These are phyloP conservation scores for Carex arenaria DNA, from an alignment of 202 grass and related monocot species.

Conservation along the genomic window DNA sequence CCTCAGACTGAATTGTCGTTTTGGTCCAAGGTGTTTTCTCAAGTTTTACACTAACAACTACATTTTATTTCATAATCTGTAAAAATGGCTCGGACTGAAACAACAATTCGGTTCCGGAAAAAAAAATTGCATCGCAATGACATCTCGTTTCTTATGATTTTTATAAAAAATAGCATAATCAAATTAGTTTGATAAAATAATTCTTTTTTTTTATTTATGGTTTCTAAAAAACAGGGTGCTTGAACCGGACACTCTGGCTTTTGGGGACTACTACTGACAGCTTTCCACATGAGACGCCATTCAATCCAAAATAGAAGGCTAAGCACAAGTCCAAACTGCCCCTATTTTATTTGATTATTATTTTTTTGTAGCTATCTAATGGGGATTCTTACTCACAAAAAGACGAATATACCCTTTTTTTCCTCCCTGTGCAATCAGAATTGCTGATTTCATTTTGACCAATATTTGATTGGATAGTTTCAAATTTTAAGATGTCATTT, in stretches of 20 bases:
- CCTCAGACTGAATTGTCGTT: no score
- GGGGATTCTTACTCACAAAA: background rate
- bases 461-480: background rate
- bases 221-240: background rate
- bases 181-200: no score
- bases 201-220: no score
- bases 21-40: no score
- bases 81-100: no score
- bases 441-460: background rate
- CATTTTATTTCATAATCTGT: no score
- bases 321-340: slow-evolving; percentile 6
- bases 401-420: slow-evolving; percentile 15
- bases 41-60: no score
- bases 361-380: background rate
- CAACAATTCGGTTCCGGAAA: no score
- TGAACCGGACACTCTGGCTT: slow-evolving; percentile 14
- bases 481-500: background rate
- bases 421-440: background rate
- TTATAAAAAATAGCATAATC: no score
- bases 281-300: slow-evolving; percentile 16
- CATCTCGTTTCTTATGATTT: no score
- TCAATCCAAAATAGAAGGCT: slow-evolving; percentile 31
- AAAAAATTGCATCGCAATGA: no score
- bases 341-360: background rate
- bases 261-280: slow-evolving; percentile 2